Conservation (phyloP, 2,329 filamentous ascomycete genomes). For the Nemania diffusa region DNA sequence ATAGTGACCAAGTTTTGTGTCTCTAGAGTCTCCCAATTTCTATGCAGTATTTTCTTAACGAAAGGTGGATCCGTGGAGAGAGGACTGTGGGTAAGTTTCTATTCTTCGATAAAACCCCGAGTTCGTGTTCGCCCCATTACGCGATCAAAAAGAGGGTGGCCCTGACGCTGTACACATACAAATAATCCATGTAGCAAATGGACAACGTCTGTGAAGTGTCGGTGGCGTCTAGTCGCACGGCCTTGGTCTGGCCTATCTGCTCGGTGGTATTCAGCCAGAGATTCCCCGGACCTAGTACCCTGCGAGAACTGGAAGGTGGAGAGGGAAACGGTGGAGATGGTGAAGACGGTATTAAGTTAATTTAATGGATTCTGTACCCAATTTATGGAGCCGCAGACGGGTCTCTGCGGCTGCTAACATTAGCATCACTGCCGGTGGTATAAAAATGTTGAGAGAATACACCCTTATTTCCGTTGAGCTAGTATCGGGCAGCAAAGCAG, state of each 20-base stretch:
- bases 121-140: constrained; percentile 3
- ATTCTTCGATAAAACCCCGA: background rate
- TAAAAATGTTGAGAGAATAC: constrained; percentile 13
- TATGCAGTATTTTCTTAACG: constrained; percentile 4
- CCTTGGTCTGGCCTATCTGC: constrained; percentile 19
- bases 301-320: constrained; percentile 16
- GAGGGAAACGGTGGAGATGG: constrained; percentile 13
- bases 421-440: constrained; percentile 13
- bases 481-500: constrained; percentile 23
- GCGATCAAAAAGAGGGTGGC: background rate
- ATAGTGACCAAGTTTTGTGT: constrained; percentile 6
- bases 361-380: constrained; percentile 14
- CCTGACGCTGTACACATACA: constrained; percentile 14
- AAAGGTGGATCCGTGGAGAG: constrained; percentile 24
- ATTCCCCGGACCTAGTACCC: constrained; percentile 21
- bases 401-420: constrained; percentile 12
- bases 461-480: constrained; percentile 22
- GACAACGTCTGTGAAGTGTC: background rate
- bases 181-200: constrained; percentile 2
- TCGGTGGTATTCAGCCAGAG: constrained; percentile 31
- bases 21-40: constrained; percentile 9
- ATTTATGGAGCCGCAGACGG: constrained; percentile 21
- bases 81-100: background rate
- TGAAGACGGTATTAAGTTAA: constrained; percentile 10
- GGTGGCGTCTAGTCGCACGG: constrained; percentile 15